phyloP scores from a whole-genome alignment of 2,329 filamentous ascomycete species.

The Aspergillus calidoustus region DNA sequence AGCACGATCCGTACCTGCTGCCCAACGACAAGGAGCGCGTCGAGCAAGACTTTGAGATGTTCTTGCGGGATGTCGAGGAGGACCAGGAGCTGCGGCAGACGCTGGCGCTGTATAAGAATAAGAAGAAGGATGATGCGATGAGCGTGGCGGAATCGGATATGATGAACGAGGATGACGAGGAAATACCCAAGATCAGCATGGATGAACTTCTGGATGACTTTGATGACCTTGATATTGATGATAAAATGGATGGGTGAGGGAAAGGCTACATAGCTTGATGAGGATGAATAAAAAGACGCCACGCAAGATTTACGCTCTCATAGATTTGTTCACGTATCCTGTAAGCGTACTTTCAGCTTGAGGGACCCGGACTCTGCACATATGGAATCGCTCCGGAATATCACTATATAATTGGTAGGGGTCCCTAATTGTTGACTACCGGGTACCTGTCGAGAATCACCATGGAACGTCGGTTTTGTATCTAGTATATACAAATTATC shows the following conservation, averaged over 20 bases:
- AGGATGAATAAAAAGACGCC: not conserved
- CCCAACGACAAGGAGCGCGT: constrained; percentile 71
- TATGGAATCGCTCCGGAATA: too few relatives aligned
- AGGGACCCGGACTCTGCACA: too few relatives aligned
- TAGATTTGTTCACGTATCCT: too few relatives aligned
- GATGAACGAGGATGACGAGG: constrained; percentile 66
- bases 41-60: constrained; percentile 95
- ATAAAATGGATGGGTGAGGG: constrained; percentile 20
- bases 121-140: constrained; percentile 53
- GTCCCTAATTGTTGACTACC: too few relatives aligned
- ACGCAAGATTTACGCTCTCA: not conserved
- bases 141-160: constrained; percentile 53
- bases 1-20: constrained; percentile 76
- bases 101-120: constrained; percentile 80
- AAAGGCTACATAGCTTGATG: constrained; percentile 22
- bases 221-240: constrained; percentile 79
- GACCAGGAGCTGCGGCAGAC: constrained; percentile 85
- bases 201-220: constrained; percentile 89
- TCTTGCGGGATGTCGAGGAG: constrained; percentile 95
- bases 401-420: too few relatives aligned
- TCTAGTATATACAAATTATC: too few relatives aligned
- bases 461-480: too few relatives aligned
- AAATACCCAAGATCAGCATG: constrained; percentile 73
- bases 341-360: too few relatives aligned
- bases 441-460: too few relatives aligned